Conservation (phyloP, 23 red algal species). For the Pyropia yezoensis region DNA sequence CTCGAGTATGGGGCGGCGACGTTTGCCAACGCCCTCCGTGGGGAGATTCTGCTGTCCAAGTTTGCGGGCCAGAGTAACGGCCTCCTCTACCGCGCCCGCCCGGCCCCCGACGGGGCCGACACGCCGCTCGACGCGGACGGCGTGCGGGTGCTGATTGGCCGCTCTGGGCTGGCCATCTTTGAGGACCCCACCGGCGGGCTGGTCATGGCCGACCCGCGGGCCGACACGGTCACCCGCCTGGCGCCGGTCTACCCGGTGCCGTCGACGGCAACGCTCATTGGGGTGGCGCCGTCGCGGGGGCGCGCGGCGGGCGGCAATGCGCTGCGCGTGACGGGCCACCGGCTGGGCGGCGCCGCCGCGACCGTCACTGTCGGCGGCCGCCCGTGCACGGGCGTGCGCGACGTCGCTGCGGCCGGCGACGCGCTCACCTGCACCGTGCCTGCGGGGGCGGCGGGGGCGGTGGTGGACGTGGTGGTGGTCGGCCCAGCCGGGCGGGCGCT, state of each 20-base stretch:
- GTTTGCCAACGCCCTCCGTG: slow-evolving; percentile 24
- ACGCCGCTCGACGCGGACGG: background rate
- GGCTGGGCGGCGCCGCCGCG: slow-evolving; percentile 10
- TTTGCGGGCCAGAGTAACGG: slow-evolving; percentile 28
- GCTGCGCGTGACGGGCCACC: slow-evolving; percentile 46
- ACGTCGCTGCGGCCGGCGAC: slow-evolving; percentile 12
- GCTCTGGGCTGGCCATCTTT: slow-evolving; percentile 32
- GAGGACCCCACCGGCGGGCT: slow-evolving; percentile 41
- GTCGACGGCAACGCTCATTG: slow-evolving; percentile 19
- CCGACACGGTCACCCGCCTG: slow-evolving; percentile 39
- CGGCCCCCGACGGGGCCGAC: slow-evolving; percentile 4
- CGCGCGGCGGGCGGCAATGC: slow-evolving; percentile 33
- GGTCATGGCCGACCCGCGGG: slow-evolving; percentile 47
- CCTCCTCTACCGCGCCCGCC: slow-evolving; percentile 18
- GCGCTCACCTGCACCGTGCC: slow-evolving; percentile 40
- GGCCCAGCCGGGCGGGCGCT: too few relatives aligned
- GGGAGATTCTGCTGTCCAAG: slow-evolving; percentile 33
- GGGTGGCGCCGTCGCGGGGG: slow-evolving; percentile 50
- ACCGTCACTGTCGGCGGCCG: slow-evolving; percentile 37
- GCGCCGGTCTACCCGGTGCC: slow-evolving; percentile 34
- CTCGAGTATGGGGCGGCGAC: slow-evolving; percentile 34
- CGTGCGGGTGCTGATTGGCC: slow-evolving; percentile 15
- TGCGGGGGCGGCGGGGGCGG: slow-evolving; percentile 13
- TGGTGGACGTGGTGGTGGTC: slow-evolving; percentile 21
- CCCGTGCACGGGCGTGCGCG: slow-evolving; percentile 21